phyloP scores from a whole-genome alignment of 176 grass and related monocot species.

The Zoysia japonica region DNA sequence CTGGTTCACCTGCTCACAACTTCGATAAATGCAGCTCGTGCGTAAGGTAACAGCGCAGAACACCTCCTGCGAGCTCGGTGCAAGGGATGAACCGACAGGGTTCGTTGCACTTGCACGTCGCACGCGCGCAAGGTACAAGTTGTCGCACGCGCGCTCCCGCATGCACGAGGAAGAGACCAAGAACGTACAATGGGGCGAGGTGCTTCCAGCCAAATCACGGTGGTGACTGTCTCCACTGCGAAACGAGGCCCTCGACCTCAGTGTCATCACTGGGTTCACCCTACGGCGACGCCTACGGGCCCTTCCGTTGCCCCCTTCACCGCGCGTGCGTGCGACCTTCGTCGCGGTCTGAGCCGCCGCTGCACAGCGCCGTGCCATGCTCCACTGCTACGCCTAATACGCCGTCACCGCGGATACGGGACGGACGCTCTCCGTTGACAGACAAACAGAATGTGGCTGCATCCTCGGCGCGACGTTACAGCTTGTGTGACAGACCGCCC shows the following conservation, averaged over 20 bases:
- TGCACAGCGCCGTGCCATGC: no score
- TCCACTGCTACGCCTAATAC: no score
- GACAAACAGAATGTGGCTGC: no score
- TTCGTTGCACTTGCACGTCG: neutral
- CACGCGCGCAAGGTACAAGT: slow-evolving; percentile 13
- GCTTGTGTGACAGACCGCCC: no score
- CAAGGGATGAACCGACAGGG: neutral
- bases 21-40: neutral
- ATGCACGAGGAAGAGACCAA: slow-evolving; percentile 1
- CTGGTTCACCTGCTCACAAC: neutral
- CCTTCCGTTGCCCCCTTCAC: no score
- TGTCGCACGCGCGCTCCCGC: neutral
- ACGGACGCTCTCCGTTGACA: no score
- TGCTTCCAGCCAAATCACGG: neutral
- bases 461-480: no score
- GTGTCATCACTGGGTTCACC: no score
- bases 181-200: neutral
- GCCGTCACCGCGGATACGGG: no score
- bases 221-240: neutral
- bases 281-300: no score
- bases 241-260: neutral
- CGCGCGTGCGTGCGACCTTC: no score
- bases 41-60: neutral
- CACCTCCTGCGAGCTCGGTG: neutral
- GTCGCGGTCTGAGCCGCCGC: no score